Evolutionary conservation across 352 stramenopile genomes (phyloP).

Genomic region (Nothophytophthora sp.): DNA sequence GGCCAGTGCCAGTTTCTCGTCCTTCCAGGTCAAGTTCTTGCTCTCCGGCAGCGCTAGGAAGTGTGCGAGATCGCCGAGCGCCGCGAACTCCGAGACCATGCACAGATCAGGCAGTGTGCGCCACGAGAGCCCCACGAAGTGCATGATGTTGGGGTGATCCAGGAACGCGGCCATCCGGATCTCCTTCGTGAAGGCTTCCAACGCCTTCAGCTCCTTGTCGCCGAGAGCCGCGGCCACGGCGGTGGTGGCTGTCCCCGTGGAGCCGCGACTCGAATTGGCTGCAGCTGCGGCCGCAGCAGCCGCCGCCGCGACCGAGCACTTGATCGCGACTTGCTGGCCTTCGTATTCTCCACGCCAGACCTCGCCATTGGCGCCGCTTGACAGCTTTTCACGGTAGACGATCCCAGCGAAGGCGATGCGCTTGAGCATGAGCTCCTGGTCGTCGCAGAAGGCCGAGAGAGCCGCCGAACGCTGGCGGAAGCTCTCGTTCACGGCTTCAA

Average conservation of each 20-base stretch:
- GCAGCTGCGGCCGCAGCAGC: constrained; percentile 7
- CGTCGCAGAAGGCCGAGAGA: constrained; percentile 33
- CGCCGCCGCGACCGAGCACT: constrained; percentile 27
- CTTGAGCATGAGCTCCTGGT: constrained; percentile 42
- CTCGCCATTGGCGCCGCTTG: constrained; percentile 38
- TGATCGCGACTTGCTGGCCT: constrained; percentile 53
- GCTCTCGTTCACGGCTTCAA: constrained; percentile 38
- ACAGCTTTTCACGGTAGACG: constrained; percentile 28
- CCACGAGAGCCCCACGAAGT: constrained; percentile 53
- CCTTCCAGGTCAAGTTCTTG: constrained; percentile 35
- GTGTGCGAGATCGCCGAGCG: constrained; percentile 33
- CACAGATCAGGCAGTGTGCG: constrained; percentile 43
- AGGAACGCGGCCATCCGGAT: constrained; percentile 48
- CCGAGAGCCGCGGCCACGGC: constrained; percentile 7
- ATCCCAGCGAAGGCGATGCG: constrained; percentile 32
- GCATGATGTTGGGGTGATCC: constrained; percentile 56
- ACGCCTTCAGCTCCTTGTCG: constrained; percentile 30
- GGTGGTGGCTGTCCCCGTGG: constrained; percentile 11
- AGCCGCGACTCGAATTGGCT: constrained; percentile 10
- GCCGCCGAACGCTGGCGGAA: constrained; percentile 28
- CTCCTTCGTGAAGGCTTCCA: constrained; percentile 44
- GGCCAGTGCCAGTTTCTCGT: constrained; percentile 41
- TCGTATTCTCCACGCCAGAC: constrained; percentile 63
- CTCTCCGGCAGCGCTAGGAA: constrained; percentile 34
- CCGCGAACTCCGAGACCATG: constrained; percentile 49